These are phyloP conservation scores for Sporothrix brasiliensis DNA, from an alignment of 2,329 filamentous ascomycete species.

Conservation along the genomic window DNA sequence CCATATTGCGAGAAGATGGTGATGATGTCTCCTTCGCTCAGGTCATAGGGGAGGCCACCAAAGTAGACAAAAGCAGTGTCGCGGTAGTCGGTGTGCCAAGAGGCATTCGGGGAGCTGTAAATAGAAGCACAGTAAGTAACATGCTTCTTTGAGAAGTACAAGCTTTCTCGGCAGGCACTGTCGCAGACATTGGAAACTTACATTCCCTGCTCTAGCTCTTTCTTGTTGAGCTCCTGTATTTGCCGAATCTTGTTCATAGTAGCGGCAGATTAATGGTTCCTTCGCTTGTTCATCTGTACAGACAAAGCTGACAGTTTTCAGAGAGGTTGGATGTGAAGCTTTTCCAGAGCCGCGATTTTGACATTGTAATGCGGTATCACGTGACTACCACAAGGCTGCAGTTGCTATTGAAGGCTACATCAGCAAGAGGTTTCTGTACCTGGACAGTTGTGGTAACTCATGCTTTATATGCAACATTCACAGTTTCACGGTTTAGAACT, in stretches of 20 bases:
- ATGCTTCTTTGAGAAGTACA: neutral
- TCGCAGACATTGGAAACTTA: conserved; percentile 49
- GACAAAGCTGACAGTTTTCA: neutral
- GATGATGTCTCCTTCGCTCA: conserved; percentile 93
- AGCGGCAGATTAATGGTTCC: conserved; percentile 20
- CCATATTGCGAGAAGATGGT: conserved; percentile 97
- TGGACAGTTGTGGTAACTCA: neutral
- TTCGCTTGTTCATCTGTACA: neutral
- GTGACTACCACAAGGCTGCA: neutral
- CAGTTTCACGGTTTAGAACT: neutral
- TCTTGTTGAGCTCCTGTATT: conserved; percentile 90
- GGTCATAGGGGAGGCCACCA: conserved; percentile 86
- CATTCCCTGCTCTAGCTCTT: conserved; percentile 87
- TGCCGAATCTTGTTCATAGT: conserved; percentile 92
- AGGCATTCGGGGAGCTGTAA: conserved; percentile 74
- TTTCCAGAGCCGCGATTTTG: neutral
- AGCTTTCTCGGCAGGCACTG: too few relatives aligned
- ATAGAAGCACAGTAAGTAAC: neutral
- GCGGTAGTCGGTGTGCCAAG: conserved; percentile 96
- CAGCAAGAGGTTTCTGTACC: neutral
- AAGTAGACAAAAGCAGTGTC: conserved; percentile 95
- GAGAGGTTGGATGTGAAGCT: neutral
- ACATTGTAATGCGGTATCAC: neutral
- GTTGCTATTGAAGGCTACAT: neutral
- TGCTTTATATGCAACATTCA: neutral